A percentile compares a stretch with the other conserved stretches of the same genome.
Conservation (phyloP, 345 rosid species). For the Brassica carinata region DNA sequence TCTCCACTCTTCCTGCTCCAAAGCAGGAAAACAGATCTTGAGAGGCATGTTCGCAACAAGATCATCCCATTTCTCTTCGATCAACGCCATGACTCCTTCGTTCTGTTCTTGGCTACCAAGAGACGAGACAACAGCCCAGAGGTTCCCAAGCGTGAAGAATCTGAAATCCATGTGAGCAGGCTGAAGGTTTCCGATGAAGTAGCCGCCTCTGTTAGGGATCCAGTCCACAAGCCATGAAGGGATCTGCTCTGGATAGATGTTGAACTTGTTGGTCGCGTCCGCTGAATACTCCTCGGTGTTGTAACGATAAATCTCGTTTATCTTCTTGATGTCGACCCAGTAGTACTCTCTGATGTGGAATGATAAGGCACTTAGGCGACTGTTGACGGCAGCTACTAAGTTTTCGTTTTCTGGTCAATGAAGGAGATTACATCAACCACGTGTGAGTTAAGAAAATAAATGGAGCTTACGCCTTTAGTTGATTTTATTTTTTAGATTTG, state of each 20-base stretch:
- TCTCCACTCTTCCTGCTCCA: constrained; percentile 91
- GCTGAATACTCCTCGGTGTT: constrained; percentile 90
- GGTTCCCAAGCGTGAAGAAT: constrained; percentile 93
- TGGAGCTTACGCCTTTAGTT: background rate
- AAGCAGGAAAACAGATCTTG: constrained; percentile 89
- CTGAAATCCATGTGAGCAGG: constrained; percentile 99
- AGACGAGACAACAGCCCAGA: constrained; percentile 81
- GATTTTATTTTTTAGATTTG: background rate
- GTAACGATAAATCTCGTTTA: constrained; percentile 94
- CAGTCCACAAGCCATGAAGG: constrained; percentile 95
- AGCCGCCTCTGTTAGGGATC: constrained; percentile 89
- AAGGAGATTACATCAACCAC: constrained; percentile 1
- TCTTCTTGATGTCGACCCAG: constrained; percentile 82
- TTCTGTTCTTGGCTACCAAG: constrained; percentile 73
- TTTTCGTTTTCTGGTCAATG: constrained; percentile 25
- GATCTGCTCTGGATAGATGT: constrained; percentile 95
- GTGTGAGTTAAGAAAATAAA: constrained; percentile 11
- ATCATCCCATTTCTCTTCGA: constrained; percentile 91
- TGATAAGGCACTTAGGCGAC: constrained; percentile 80
- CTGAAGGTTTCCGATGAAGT: constrained; percentile 86
- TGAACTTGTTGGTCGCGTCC: constrained; percentile 89
- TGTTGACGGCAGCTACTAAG: constrained; percentile 81
- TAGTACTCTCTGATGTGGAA: constrained; percentile 93
- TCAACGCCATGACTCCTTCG: constrained; percentile 71
- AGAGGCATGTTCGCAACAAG: constrained; percentile 93